Evolutionary conservation across 768 basidiomycete genomes (phyloP).

Genomic region (Mrakia blollopis): DNA sequence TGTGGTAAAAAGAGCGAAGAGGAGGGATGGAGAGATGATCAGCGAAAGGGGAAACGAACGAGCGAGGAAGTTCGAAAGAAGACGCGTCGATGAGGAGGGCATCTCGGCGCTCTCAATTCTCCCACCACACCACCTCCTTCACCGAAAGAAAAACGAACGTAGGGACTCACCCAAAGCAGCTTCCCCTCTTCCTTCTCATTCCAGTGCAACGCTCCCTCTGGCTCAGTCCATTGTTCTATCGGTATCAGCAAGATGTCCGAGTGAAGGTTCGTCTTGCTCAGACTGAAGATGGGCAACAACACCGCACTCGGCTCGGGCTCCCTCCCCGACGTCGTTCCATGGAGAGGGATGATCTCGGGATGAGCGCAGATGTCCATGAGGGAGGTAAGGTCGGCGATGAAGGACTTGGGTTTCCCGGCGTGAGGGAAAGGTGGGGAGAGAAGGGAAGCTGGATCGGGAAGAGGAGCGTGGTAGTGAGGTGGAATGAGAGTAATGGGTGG

Average conservation of each 20-base stretch:
- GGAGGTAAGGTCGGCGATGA: constrained; percentile 41
- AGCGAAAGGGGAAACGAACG: not conserved
- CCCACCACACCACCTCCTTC: no score
- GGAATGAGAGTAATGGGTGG: constrained; percentile 1
- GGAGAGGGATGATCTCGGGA: constrained; percentile 43
- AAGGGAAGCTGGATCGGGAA: not conserved
- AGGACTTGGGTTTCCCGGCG: constrained; percentile 34
- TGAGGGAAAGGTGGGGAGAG: not conserved
- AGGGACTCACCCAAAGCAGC: constrained; percentile 37
- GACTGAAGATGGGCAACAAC: constrained; percentile 39
- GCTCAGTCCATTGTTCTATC: constrained; percentile 40
- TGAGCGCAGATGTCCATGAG: constrained; percentile 46
- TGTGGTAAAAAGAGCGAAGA: not conserved
- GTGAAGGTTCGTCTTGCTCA: constrained; percentile 40
- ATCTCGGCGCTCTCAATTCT: no score
- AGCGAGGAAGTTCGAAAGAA: not conserved
- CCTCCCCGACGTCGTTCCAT: constrained; percentile 42
- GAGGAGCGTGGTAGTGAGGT: constrained; percentile 18
- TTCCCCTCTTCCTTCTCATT: constrained; percentile 36
- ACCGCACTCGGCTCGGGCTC: constrained; percentile 36
- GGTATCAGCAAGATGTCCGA: constrained; percentile 42
- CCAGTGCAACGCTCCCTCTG: constrained; percentile 37
- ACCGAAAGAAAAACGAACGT: not conserved
- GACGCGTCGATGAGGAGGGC: not conserved
- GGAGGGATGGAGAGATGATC: not conserved